Evolutionary conservation across 2,329 filamentous ascomycete species (phyloP).

Genomic region (Verticillium klebahnii): DNA sequence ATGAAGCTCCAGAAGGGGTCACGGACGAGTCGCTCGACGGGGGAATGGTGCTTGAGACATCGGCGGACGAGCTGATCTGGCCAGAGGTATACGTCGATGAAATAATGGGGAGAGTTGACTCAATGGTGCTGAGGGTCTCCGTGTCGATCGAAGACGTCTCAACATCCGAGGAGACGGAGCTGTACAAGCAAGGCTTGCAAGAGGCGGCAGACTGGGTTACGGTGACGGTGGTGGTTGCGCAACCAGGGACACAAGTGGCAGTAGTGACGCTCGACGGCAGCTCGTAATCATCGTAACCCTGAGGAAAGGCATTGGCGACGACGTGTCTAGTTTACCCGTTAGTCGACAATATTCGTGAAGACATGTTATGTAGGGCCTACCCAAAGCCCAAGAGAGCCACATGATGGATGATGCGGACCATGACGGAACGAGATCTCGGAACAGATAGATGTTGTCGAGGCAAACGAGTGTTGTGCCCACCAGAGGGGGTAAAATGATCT

Average conservation of each 20-base stretch:
- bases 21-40: neutral
- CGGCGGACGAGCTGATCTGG: conserved; percentile 1
- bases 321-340: neutral
- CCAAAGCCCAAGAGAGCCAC: conserved; percentile 22
- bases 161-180: neutral
- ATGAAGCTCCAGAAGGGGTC: neutral
- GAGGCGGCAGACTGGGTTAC: conserved; percentile 22
- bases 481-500: neutral
- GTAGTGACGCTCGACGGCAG: conserved; percentile 2
- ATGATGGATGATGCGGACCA: conserved; percentile 17
- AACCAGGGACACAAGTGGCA: conserved; percentile 7
- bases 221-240: conserved; percentile 20
- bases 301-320: conserved; percentile 16
- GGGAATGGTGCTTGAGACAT: neutral
- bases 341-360: neutral
- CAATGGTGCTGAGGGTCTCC: neutral
- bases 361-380: conserved; percentile 12
- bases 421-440: conserved; percentile 4
- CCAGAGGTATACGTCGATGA: neutral
- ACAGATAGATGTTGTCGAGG: neutral
- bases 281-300: conserved; percentile 4
- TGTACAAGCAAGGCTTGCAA: conserved; percentile 21
- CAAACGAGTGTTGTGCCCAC: conserved; percentile 18
- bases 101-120: conserved; percentile 3
- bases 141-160: neutral